Evolutionary conservation across 805 yeast species (phyloP).

Genomic region (Wickerhamomyces mucosus): DNA sequence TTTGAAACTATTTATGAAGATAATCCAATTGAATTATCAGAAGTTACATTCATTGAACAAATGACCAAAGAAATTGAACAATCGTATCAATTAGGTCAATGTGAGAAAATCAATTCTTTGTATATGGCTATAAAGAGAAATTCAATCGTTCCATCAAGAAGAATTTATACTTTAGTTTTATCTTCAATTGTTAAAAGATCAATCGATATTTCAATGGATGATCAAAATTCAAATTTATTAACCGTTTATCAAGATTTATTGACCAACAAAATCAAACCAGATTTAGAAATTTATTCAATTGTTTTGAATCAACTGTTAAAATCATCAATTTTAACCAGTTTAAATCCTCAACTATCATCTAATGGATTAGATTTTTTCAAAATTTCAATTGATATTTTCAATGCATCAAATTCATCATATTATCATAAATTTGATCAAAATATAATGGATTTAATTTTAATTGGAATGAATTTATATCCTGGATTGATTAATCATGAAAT

Average conservation of each 20-base stretch:
- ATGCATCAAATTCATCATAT: slow-evolving; percentile 30
- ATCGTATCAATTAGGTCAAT: slow-evolving; percentile 20
- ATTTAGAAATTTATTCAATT: slow-evolving; percentile 40
- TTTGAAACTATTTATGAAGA: slow-evolving; percentile 9
- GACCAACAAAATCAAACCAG: slow-evolving; percentile 45
- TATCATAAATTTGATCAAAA: slow-evolving; percentile 33
- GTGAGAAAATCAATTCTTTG: slow-evolving; percentile 27
- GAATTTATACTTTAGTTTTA: slow-evolving; percentile 44
- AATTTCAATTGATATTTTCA: slow-evolving; percentile 39
- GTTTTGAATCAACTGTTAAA: slow-evolving; percentile 41
- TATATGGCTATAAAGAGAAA: slow-evolving; percentile 33
- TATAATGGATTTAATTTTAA: slow-evolving; percentile 34
- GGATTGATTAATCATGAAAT: slow-evolving; percentile 25
- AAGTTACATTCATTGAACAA: slow-evolving; percentile 21
- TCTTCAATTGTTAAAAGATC: slow-evolving; percentile 42
- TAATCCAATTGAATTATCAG: slow-evolving; percentile 14
- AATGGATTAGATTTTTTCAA: slow-evolving; percentile 39
- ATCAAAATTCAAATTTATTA: slow-evolving; percentile 49
- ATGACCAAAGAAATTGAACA: slow-evolving; percentile 22
- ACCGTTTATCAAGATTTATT: slow-evolving; percentile 63
- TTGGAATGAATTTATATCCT: slow-evolving; percentile 35
- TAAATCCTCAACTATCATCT: slow-evolving; percentile 23
- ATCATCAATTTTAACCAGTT: slow-evolving; percentile 35
- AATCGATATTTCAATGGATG: slow-evolving; percentile 45
- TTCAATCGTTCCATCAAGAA: slow-evolving; percentile 38